Base-by-base conservation (phyloP, 139 green algal genomes). In the Chlorokybus atmophyticus region DNA sequence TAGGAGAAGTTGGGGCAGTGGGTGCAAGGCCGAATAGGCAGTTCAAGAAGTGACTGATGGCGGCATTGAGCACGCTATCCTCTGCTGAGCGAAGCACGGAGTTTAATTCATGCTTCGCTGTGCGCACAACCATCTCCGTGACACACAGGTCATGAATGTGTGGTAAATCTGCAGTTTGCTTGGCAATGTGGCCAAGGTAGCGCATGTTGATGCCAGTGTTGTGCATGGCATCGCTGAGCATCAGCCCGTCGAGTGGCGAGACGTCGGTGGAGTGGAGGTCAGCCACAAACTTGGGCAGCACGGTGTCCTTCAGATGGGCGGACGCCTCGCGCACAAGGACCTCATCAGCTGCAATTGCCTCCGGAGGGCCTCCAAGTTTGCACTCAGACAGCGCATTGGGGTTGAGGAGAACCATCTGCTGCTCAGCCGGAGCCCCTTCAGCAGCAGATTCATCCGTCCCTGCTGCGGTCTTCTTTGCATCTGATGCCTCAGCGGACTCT, bases 1-100 rank as follows among this genome's bases (percentile, higher is more conserved):
- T n/a, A n/a, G n/a, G n/a, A n/a, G n/a, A n/a, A n/a, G n/a, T n/a
- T n/a, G n/a, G n/a, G n/a, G n/a, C n/a, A n/a, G n/a, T n/a, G n/a
- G n/a, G n/a, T n/a, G n/a, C n/a, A n/a, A n/a, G n/a, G 19, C 63
- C 63, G 27, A 71, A 14, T 29, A 71, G 56, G 52, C 63, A 71
- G 63, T 71, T 71, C 40, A 71, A 28, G 55, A 68, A 71, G 49
- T 71, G 63, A 1, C 55, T 56, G 32, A 71, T 71, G 25, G 57
- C 63, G 30, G 29, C 41, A 14, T 17, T 56, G 23, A 71, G 50
- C 30, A 67, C 57, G 21, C 60, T 29, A 24, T 71, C 63, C 8
- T 53, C 17, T 3, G 63, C 67, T 44, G 60, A 55, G 4, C 63
- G 30, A n/a, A 71, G 51, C 2, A 71, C 57, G 5, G 63, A 55